These are phyloP conservation scores for Auriscalpium vulgare DNA, from an alignment of 768 basidiomycete species.

Conservation along the genomic window DNA sequence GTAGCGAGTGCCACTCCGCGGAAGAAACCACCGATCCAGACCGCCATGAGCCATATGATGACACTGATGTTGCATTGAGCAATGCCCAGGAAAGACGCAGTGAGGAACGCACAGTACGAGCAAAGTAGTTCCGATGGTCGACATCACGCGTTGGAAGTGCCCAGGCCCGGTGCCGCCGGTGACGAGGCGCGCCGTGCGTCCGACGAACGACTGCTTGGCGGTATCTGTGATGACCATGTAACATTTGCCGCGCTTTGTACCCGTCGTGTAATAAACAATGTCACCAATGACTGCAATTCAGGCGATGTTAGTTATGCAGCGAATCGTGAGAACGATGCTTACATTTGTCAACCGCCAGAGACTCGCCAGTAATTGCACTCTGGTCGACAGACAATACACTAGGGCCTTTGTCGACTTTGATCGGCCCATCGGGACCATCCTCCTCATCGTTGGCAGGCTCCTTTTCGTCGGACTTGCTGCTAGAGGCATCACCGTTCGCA, in stretches of 20 bases:
- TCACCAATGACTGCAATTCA: constrained; percentile 25
- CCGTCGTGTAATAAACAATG: constrained; percentile 32
- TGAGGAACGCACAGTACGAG: constrained; percentile 25
- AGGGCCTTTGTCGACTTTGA: constrained; percentile 29
- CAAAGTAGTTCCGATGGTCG: constrained; percentile 34
- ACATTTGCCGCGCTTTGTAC: constrained; percentile 29
- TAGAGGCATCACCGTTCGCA: neutral
- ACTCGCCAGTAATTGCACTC: constrained; percentile 39
- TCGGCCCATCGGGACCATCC: constrained; percentile 9
- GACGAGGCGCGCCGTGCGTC: constrained; percentile 36
- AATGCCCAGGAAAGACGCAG: neutral
- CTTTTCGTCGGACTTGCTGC: neutral
- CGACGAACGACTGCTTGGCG: constrained; percentile 37
- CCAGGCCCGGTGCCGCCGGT: constrained; percentile 30
- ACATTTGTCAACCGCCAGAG: constrained; percentile 38
- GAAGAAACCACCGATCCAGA: constrained; percentile 41
- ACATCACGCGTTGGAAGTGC: constrained; percentile 39
- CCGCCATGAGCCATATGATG: constrained; percentile 31
- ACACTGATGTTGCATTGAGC: constrained; percentile 18
- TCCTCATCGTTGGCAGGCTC: constrained; percentile 8
- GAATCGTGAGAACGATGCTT: neutral
- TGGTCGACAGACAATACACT: constrained; percentile 36
- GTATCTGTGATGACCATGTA: constrained; percentile 29
- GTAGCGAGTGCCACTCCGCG: constrained; percentile 27
- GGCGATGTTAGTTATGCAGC: neutral